phyloP scores from a whole-genome alignment of 2,329 filamentous ascomycete genomes.

The Mycosphaerella arachidis region DNA sequence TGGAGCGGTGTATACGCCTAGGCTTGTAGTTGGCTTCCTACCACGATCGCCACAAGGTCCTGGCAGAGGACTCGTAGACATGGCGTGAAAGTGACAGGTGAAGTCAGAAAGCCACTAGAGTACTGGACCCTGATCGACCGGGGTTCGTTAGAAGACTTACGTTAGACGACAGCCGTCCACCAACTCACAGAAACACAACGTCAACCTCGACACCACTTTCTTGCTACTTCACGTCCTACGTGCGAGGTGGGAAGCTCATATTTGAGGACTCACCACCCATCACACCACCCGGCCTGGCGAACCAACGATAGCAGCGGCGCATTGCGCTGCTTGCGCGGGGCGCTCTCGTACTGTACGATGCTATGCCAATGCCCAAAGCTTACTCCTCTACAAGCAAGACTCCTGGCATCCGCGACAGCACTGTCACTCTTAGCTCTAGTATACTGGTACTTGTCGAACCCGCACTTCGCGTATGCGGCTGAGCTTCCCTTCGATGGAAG shows the following conservation, averaged over 20 bases:
- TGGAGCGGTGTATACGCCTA: too few species aligned
- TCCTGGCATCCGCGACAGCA: constrained; percentile 62
- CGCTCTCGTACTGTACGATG: constrained; percentile 17
- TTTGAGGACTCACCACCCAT: neutral
- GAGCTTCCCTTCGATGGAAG: constrained; percentile 42
- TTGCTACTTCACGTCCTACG: too few species aligned
- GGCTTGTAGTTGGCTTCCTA: too few species aligned
- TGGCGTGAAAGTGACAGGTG: neutral
- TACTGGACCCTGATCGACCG: neutral
- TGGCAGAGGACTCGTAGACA: too few species aligned
- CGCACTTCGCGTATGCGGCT: constrained; percentile 59
- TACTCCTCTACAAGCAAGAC: constrained; percentile 66
- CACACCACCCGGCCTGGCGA: constrained; percentile 6
- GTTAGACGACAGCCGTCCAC: neutral
- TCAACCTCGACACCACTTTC: too few species aligned
- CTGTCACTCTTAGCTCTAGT: constrained; percentile 57
- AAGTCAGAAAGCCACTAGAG: neutral
- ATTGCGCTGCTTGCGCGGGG: constrained; percentile 13
- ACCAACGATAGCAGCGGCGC: constrained; percentile 16
- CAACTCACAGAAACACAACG: neutral
- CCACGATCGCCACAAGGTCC: too few species aligned
- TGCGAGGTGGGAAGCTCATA: neutral
- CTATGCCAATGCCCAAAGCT: constrained; percentile 47
- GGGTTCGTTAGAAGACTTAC: neutral
- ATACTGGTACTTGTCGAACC: constrained; percentile 57